These are phyloP conservation scores for Mycena sp. DNA, from an alignment of 1,284 basidiomycete genomes.

Conservation along the genomic window DNA sequence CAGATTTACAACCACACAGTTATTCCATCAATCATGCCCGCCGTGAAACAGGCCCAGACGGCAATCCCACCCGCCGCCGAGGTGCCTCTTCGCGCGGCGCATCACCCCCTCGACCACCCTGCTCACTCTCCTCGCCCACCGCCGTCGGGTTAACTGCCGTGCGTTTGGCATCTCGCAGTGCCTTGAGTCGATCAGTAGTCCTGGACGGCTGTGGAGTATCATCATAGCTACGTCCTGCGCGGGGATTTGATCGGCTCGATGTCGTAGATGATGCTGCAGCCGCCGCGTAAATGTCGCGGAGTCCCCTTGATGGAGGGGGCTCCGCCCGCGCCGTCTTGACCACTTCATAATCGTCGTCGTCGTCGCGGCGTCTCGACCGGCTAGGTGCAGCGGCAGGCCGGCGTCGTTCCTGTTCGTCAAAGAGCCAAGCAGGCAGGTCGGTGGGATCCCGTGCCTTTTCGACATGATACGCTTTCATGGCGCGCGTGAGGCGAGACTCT, in stretches of 20 bases:
- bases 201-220: constrained; percentile 44
- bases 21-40: constrained; percentile 33
- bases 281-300: constrained; percentile 50
- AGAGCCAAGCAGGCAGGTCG: constrained; percentile 76
- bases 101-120: constrained; percentile 4
- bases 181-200: constrained; percentile 59
- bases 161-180: constrained; percentile 63
- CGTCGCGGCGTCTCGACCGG: constrained; percentile 29
- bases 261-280: constrained; percentile 32
- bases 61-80: constrained; percentile 39
- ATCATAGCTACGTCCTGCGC: constrained; percentile 30
- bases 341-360: constrained; percentile 28
- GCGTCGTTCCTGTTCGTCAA: constrained; percentile 63
- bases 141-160: constrained; percentile 25
- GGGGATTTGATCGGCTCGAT: constrained; percentile 22
- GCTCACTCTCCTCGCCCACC: constrained; percentile 1
- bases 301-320: constrained; percentile 38
- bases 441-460: constrained; percentile 63
- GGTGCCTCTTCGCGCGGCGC: constrained; percentile 19
- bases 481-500: constrained; percentile 69
- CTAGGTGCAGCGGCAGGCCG: constrained; percentile 31
- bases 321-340: constrained; percentile 24
- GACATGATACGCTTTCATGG: constrained; percentile 74
- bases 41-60: constrained; percentile 38
- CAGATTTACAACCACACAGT: not conserved